Evolutionary conservation across 2,329 filamentous ascomycete genomes (phyloP), one percentile per base, ranked within the genome.

Genomic region (Nemania sp.): DNA sequence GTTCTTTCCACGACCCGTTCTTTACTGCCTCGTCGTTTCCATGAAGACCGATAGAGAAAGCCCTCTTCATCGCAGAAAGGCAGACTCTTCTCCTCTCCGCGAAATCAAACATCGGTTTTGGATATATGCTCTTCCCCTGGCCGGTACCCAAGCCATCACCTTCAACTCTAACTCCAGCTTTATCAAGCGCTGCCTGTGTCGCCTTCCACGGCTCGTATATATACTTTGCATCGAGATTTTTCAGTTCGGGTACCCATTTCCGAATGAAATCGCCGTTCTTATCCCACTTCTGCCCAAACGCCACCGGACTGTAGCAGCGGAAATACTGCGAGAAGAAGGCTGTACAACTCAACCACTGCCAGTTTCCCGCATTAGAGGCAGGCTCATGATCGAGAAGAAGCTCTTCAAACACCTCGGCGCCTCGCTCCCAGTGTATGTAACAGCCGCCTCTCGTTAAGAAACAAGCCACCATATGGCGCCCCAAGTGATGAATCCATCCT

Each of bases 181-280:
- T 88, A 77, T 88, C 91, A 80, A 93, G 89, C 64, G 93, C 91
- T 22, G 79, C 80, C 45, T 90, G 84, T 1, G 89, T 89, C 49
- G 91, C 90, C 75, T 90, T 93, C 89, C 91, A 92, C 5, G 92
- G 92, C 82, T 94, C 92, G 72, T 93, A 94, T 35, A 94, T 93
- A 74, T 87, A 93, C 78, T 91, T 93, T 61, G 85, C 85, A 15
- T 89, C 84, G 69, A 91, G 83, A 0, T 84, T 74, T 65, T 80
- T 82, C 45, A 94, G 80, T 77, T 94, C 92, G 0, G 92, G 91
- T 0, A 92, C 87, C 79, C 88, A 94, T 45, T 81, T 83, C 26
- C 88, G 82, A 54, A 94, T 86, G 67, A 93, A 88, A 2, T 79
- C 73, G 0, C 92, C 91, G 0, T 91, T 82, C 66, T 87, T 88